A percentile compares a stretch with the other conserved stretches of the same genome.
Evolutionary conservation across 805 yeast species (phyloP).

Genomic region (Pichia thaimueangensis): DNA sequence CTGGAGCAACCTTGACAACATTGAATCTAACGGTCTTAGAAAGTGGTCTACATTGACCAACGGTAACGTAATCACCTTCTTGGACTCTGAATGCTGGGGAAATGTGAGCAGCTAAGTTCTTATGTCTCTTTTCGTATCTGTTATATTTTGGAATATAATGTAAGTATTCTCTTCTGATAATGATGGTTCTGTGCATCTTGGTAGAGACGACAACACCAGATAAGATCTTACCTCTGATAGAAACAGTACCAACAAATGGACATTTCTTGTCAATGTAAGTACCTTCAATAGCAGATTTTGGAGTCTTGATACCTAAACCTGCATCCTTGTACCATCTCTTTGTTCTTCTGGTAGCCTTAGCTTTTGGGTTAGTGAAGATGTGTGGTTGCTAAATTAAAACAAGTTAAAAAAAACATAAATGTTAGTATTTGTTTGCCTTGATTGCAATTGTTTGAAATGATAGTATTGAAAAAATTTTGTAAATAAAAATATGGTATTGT

Average conservation of each 20-base stretch:
- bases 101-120: constrained; percentile 99
- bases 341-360: constrained; percentile 96
- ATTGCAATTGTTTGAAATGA: too few species aligned
- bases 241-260: constrained; percentile 95
- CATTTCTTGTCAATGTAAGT: constrained; percentile 99
- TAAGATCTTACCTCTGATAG: constrained; percentile 99
- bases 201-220: constrained; percentile 99
- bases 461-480: too few species aligned
- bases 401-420: too few species aligned
- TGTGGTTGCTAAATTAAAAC: constrained; percentile 84
- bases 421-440: constrained; percentile 17
- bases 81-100: constrained; percentile 99
- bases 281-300: constrained; percentile 97
- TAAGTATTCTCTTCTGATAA: constrained; percentile 99
- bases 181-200: constrained; percentile 99
- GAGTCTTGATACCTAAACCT: constrained; percentile 99
- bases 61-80: constrained; percentile 98
- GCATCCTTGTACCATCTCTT: constrained; percentile 99
- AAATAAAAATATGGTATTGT: too few species aligned
- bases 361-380: constrained; percentile 99
- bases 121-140: constrained; percentile 99
- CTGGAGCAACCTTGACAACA: constrained; percentile 91
- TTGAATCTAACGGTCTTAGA: constrained; percentile 99
- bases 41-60: constrained; percentile 99
- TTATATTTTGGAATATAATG: constrained; percentile 99